A percentile compares a stretch with the other conserved stretches of the same genome.
phyloP scores from a whole-genome alignment of 441 rosid species.

The Gossypium lobatum region DNA sequence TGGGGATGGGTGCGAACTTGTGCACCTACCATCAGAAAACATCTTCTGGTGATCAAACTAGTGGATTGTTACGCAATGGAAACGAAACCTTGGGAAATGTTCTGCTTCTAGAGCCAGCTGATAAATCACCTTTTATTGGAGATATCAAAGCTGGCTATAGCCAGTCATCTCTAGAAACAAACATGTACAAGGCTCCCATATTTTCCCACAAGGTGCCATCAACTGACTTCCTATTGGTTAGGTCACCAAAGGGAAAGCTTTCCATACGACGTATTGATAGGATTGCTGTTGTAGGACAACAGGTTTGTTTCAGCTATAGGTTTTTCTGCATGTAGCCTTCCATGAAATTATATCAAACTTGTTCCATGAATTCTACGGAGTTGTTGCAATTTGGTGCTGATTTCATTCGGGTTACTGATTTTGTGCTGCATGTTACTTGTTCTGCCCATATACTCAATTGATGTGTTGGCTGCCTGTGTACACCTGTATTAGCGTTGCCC shows the following conservation, averaged over 20 bases:
- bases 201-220: conserved; percentile 79
- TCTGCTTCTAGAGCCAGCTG: conserved; percentile 73
- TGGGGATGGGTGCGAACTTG: conserved; percentile 96
- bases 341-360: conserved; percentile 20
- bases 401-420: background rate
- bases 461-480: background rate
- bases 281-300: conserved; percentile 89
- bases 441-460: background rate
- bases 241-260: conserved; percentile 95
- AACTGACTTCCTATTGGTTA: conserved; percentile 86
- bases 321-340: background rate
- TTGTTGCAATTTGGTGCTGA: conserved; percentile 11
- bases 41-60: conserved; percentile 68
- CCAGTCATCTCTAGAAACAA: conserved; percentile 87
- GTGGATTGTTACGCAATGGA: conserved; percentile 48
- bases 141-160: conserved; percentile 77
- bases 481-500: background rate
- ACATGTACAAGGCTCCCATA: conserved; percentile 92
- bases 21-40: conserved; percentile 93
- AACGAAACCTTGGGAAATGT: conserved; percentile 63
- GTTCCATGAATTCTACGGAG: conserved; percentile 7
- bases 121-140: conserved; percentile 96
- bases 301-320: conserved; percentile 46
- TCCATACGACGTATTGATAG: conserved; percentile 90
- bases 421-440: background rate